A percentile compares a stretch with the other conserved stretches of the same genome.
Conservation (phyloP, 176 grass and related monocot genomes). For the Lolium perenne region DNA sequence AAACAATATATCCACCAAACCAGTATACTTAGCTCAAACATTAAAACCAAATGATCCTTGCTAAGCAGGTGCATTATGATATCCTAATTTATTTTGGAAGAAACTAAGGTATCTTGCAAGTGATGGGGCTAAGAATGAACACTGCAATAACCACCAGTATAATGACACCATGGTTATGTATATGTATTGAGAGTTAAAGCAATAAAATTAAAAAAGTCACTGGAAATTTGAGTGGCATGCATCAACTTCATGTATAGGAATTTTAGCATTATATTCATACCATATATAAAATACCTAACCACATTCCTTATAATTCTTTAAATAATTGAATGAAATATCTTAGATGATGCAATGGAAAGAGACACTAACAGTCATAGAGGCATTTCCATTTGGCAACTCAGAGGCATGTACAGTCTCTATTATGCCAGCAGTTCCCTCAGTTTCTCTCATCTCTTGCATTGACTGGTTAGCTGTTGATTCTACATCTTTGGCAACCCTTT, state of each 20-base stretch:
- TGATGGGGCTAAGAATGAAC: constrained; percentile 3
- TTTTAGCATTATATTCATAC: neutral
- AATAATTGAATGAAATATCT: neutral
- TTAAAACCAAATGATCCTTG: neutral
- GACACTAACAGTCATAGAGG: constrained; percentile 59
- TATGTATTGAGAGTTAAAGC: neutral
- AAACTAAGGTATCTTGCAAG: neutral
- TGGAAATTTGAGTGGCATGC: neutral
- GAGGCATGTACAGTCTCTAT: constrained; percentile 51
- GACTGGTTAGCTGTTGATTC: constrained; percentile 58
- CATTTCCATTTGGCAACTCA: constrained; percentile 60
- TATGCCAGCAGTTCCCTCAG: constrained; percentile 45
- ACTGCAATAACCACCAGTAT: neutral
- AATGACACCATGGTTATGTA: neutral
- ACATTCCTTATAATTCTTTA: neutral
- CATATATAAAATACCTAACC: neutral
- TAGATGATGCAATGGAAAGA: constrained; percentile 32
- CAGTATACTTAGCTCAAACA: constrained; percentile 31
- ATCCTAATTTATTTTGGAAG: constrained; percentile 16
- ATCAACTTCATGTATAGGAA: neutral
- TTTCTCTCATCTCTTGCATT: constrained; percentile 44
- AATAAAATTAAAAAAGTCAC: neutral
- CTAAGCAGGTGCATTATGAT: neutral
- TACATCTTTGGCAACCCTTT: constrained; percentile 61
- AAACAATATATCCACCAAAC: constrained; percentile 30